Evolutionary conservation across 305 asterid genomes (phyloP), one percentile per base, ranked within the genome.

Genomic region (Ilex paraguariensis): DNA sequence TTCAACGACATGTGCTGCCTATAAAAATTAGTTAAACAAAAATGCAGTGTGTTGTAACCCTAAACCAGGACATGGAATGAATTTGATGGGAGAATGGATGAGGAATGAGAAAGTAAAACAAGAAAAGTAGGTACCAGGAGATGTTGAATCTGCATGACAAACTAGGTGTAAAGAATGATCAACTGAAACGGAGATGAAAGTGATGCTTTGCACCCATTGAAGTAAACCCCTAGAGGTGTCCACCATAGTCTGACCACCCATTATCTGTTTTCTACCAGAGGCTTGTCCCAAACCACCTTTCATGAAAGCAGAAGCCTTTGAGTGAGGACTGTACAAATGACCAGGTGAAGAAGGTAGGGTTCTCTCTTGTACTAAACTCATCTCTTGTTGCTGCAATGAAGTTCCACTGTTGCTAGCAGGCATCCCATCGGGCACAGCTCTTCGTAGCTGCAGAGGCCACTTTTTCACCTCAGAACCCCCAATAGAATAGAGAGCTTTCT

Each of bases 391-490:
- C 84, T 87, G 99, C 76, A 87, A 69, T 12, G 96, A 76, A 58
- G 79, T 79, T 36, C 97, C 96, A 57, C 90, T 94, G 87, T 93
- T 94, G 67, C 83, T 81, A 32, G 95, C 81, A 49, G 95, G 74
- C 66, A 88, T 72, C 70, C 96, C 97, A 70, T 94, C 99, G 21
- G 99, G 95, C 63, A 86, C 69, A 40, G 96, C 82, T 64, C 95
- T 82, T 58, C 99, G 77, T 62, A 94, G 88, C 84, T 94, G 99
- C 79, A 94, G 79, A 46, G 99, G 83, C 98, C 99, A 94, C 80
- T 94, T 94, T 73, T 88, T 88, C 70, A 94, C 92, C 74, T 94
- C 98, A 1, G 98, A 82, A 68, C 99, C 97, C 64, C 99, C 97
- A 67, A 92, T 80, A 49, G 98, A 75, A 70, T 88, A 94, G 62